phyloP scores from a whole-genome alignment of 768 basidiomycete species.

The Lentinula boryana region DNA sequence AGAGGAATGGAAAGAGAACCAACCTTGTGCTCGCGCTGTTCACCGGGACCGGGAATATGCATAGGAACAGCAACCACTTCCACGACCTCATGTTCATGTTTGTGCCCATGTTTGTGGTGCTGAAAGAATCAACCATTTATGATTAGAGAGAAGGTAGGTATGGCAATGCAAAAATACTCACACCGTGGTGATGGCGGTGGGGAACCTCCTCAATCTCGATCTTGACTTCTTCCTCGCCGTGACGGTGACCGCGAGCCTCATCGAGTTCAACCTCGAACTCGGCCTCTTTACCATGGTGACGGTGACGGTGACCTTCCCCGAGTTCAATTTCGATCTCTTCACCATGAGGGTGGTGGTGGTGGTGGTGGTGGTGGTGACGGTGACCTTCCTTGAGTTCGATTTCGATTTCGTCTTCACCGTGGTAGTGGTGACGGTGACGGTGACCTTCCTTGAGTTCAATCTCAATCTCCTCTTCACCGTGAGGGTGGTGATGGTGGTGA shows the following conservation, averaged over 20 bases:
- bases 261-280: too few species aligned
- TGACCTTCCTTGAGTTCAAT: background rate
- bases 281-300: background rate
- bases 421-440: too few species aligned
- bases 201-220: background rate
- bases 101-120: background rate
- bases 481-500: too few species aligned
- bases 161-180: background rate
- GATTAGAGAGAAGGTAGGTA: background rate
- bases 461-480: background rate
- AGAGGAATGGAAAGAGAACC: background rate
- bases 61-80: background rate
- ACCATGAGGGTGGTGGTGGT: too few species aligned
- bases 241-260: too few species aligned
- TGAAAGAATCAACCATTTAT: background rate
- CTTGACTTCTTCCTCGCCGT: background rate
- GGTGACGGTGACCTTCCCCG: background rate
- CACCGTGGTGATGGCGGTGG: background rate
- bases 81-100: background rate
- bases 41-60: background rate
- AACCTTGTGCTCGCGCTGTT: background rate
- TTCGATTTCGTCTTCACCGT: too few species aligned
- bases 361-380: too few species aligned
- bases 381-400: too few species aligned
- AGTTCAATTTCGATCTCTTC: too few species aligned